These are phyloP conservation scores for Rugosomyces carneus DNA, from an alignment of 1,284 basidiomycete species.

Conservation along the genomic window DNA sequence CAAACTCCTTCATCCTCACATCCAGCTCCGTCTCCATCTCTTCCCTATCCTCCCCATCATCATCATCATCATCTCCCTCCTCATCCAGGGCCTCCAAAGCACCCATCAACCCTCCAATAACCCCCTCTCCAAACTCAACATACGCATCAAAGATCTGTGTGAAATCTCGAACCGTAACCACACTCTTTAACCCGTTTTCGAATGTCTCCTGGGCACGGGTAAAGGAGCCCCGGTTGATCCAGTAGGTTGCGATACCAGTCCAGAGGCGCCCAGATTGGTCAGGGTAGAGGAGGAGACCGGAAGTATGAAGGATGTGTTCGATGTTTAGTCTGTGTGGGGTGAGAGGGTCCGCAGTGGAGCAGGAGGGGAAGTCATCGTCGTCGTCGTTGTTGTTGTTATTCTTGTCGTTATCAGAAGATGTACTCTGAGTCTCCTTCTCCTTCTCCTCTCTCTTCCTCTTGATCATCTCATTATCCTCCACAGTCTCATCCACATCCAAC, in stretches of 20 bases:
- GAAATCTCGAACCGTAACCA: constrained; percentile 95
- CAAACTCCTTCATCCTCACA: constrained; percentile 87
- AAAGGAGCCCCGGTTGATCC: constrained; percentile 96
- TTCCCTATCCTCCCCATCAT: constrained; percentile 43
- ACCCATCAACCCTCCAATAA: constrained; percentile 92
- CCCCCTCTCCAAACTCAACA: constrained; percentile 88
- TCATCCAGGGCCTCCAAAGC: constrained; percentile 75
- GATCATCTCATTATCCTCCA: constrained; percentile 43
- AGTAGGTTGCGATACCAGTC: constrained; percentile 96
- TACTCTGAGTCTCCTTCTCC: no score
- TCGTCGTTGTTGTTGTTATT: constrained; percentile 58
- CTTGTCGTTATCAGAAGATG: no score
- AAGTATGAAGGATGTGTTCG: constrained; percentile 76
- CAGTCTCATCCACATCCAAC: constrained; percentile 74
- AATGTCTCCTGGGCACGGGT: constrained; percentile 85
- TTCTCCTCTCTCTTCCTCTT: no score
- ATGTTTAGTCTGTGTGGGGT: constrained; percentile 78
- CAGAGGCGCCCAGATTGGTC: constrained; percentile 96
- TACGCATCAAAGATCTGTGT: constrained; percentile 98
- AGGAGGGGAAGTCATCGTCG: no score
- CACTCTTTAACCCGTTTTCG: constrained; percentile 78
- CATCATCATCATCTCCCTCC: constrained; percentile 53
- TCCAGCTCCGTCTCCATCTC: constrained; percentile 89
- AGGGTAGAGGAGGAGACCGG: constrained; percentile 86
- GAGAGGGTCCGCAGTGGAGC: no score